Evolutionary conservation across 2,329 filamentous ascomycete genomes (phyloP).

Genomic region (Dichotomopilus funicola): DNA sequence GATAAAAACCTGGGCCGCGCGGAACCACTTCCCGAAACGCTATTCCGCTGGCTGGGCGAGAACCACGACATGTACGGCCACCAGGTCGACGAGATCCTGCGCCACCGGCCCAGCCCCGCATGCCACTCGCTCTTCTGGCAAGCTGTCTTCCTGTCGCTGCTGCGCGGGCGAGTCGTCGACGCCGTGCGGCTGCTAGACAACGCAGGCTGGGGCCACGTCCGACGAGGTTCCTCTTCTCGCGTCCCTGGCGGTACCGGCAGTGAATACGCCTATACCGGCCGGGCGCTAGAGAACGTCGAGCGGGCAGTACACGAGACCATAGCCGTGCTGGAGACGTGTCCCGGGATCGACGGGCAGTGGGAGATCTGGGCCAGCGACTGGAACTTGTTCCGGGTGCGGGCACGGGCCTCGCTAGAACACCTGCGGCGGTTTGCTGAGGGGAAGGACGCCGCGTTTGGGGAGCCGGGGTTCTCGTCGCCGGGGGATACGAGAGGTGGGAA

Average conservation of each 20-base stretch:
- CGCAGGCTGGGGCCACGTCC: slow-evolving; percentile 73
- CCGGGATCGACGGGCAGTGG: slow-evolving; percentile 67
- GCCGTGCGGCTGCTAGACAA: slow-evolving; percentile 62
- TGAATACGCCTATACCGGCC: slow-evolving; percentile 63
- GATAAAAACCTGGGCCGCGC: slow-evolving; percentile 20
- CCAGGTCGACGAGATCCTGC: slow-evolving; percentile 59
- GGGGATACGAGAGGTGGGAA: slow-evolving; percentile 14
- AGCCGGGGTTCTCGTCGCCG: slow-evolving; percentile 30
- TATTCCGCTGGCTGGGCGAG: slow-evolving; percentile 76
- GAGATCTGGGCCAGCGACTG: slow-evolving; percentile 76
- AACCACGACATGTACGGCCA: slow-evolving; percentile 67
- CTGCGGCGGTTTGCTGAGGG: slow-evolving; percentile 77
- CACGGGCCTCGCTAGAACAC: slow-evolving; percentile 61
- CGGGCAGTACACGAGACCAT: slow-evolving; percentile 63
- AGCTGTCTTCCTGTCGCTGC: slow-evolving; percentile 63
- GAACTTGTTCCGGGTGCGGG: slow-evolving; percentile 73
- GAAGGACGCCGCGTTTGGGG: slow-evolving; percentile 24
- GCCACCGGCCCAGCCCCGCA: slow-evolving; percentile 64
- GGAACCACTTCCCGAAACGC: slow-evolving; percentile 63
- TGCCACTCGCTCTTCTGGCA: slow-evolving; percentile 80
- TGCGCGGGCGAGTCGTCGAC: slow-evolving; percentile 66
- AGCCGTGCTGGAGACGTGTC: slow-evolving; percentile 65
- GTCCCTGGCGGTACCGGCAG: slow-evolving; percentile 38
- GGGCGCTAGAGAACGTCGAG: slow-evolving; percentile 71
- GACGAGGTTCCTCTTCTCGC: slow-evolving; percentile 42